These are phyloP conservation scores for Sequoia sempervirens DNA, from an alignment of 75 land plant genomes.

Conservation along the genomic window DNA sequence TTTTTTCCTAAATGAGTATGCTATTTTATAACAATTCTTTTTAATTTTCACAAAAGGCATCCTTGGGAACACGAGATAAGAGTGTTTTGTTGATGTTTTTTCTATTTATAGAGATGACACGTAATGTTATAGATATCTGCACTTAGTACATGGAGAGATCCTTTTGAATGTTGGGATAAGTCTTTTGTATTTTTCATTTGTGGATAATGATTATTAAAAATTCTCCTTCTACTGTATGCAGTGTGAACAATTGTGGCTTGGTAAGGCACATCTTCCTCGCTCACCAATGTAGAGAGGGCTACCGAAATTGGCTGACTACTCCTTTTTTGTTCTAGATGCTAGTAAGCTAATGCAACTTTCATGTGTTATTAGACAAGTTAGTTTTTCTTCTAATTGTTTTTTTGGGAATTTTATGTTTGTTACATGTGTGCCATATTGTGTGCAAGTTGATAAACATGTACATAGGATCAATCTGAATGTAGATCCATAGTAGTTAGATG, in stretches of 20 bases:
- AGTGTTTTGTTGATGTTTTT: not conserved
- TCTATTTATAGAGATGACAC: not conserved
- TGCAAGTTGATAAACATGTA: not conserved
- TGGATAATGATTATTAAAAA: not conserved
- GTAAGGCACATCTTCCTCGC: constrained; percentile 66
- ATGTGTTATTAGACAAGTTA: not conserved
- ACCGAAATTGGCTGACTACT: constrained; percentile 47
- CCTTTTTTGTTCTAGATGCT: constrained; percentile 48
- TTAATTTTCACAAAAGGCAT: not conserved
- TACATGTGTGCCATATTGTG: too few relatives aligned
- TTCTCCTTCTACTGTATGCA: constrained; percentile 11
- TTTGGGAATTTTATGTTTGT: not conserved
- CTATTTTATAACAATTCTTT: not conserved
- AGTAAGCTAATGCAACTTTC: constrained; percentile 22
- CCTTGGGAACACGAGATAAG: not conserved
- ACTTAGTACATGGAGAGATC: not conserved
- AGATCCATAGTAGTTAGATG: not conserved
- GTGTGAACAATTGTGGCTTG: constrained; percentile 52
- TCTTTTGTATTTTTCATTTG: not conserved
- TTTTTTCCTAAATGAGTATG: not conserved
- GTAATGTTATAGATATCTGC: not conserved
- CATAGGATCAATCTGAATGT: not conserved
- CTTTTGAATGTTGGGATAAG: not conserved
- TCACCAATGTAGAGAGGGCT: constrained; percentile 26
- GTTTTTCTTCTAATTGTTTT: not conserved